These are phyloP conservation scores for Trichosporon asahii DNA, from an alignment of 1,284 basidiomycete species.

Conservation along the genomic window DNA sequence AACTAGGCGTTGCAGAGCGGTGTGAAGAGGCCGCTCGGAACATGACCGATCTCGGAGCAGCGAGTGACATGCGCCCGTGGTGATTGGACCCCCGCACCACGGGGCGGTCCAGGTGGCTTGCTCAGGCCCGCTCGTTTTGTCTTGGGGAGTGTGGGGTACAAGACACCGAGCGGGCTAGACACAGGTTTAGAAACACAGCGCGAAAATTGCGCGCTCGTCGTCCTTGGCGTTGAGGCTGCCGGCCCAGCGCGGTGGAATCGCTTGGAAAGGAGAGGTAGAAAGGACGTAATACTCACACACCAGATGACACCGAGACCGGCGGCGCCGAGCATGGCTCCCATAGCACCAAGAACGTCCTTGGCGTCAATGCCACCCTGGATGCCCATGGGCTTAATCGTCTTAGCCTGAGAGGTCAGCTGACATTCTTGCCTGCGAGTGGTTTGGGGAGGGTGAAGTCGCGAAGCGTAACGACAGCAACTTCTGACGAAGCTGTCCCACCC, in stretches of 20 bases:
- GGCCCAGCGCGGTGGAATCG: background rate
- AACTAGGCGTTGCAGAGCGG: background rate
- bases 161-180: background rate
- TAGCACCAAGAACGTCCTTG: conserved; percentile 17
- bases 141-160: background rate
- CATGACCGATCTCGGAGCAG: background rate
- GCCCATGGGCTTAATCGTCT: background rate
- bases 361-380: conserved; percentile 11
- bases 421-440: background rate
- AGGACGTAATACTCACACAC: conserved; percentile 10
- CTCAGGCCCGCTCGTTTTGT: background rate
- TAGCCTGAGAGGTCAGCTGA: background rate
- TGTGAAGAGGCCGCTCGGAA: background rate
- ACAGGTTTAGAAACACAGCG: background rate
- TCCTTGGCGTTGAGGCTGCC: too few relatives aligned
- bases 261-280: background rate
- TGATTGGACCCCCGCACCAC: background rate
- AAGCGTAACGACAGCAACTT: too few relatives aligned
- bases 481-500: background rate
- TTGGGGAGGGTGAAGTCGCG: too few relatives aligned
- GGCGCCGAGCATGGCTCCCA: conserved; percentile 14
- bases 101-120: background rate
- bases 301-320: conserved; percentile 20
- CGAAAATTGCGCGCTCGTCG: background rate
- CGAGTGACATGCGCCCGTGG: background rate